phyloP scores from a whole-genome alignment of 176 grass and related monocot species.

The Microstegium vimineum region DNA sequence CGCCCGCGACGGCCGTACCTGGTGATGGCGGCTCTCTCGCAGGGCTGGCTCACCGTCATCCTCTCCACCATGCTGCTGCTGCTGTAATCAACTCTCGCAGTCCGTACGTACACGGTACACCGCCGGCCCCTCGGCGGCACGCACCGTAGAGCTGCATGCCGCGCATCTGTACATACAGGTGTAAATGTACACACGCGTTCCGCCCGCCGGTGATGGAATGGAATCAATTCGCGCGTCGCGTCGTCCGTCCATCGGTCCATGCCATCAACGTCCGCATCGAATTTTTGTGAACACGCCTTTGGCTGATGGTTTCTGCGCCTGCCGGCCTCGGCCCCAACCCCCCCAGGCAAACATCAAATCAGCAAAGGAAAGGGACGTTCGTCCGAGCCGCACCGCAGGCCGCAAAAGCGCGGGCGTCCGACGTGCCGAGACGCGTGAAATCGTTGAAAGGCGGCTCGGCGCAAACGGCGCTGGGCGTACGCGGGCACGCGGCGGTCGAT shows the following conservation, averaged over 20 bases:
- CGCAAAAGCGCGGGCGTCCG: background rate
- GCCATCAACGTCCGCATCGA: background rate
- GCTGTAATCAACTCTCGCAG: background rate
- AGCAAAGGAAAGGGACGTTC: background rate
- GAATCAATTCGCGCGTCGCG: constrained; percentile 38
- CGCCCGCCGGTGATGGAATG: background rate
- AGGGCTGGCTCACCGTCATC: background rate
- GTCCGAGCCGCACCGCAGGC: constrained; percentile 15
- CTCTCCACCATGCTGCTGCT: constrained; percentile 21
- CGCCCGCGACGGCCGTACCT: background rate
- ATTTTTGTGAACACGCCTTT: background rate
- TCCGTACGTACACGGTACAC: no score
- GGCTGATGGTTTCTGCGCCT: background rate
- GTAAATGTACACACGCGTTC: constrained; percentile 40
- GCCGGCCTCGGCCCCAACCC: background rate
- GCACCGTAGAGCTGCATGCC: no score
- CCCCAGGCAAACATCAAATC: background rate
- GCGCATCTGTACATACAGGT: constrained; percentile 11
- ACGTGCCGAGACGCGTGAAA: constrained; percentile 13
- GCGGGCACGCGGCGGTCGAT: no score
- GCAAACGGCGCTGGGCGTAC: no score
- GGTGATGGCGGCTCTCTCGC: background rate
- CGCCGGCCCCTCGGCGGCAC: no score
- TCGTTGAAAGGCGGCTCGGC: background rate
- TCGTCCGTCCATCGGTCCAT: background rate